Conservation (phyloP, 768 basidiomycete genomes). For the Mrakia hoshinonis region DNA sequence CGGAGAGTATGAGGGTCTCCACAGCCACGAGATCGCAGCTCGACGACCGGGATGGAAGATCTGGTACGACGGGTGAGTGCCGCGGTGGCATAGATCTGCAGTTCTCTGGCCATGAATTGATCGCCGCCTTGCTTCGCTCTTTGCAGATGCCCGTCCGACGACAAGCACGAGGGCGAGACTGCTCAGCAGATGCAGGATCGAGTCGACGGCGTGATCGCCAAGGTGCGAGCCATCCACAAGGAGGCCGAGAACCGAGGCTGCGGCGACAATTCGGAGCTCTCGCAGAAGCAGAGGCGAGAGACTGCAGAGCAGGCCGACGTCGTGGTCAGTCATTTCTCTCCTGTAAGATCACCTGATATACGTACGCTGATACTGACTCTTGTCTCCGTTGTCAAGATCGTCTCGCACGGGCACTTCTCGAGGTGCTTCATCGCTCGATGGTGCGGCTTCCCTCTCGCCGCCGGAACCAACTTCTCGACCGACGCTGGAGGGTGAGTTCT, state of each 20-base stretch:
- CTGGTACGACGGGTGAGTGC: conserved; percentile 24
- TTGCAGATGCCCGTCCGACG: conserved; percentile 22
- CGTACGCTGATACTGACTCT: conserved; percentile 6
- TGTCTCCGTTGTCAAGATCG: no score
- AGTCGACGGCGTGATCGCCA: conserved; percentile 27
- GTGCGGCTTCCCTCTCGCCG: conserved; percentile 28
- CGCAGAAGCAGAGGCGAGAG: conserved; percentile 23
- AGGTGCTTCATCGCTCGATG: conserved; percentile 20
- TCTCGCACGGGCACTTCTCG: no score
- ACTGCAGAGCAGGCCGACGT: conserved; percentile 26
- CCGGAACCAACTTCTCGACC: conserved; percentile 30
- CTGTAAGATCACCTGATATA: no score
- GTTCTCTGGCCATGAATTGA: no score
- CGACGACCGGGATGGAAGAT: conserved; percentile 27
- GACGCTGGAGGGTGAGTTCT: conserved; percentile 22
- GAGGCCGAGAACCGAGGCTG: conserved; percentile 24
- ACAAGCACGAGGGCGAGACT: conserved; percentile 26
- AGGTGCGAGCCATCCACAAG: conserved; percentile 25
- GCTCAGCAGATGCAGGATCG: conserved; percentile 27
- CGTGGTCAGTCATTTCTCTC: conserved; percentile 22
- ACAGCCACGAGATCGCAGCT: conserved; percentile 21
- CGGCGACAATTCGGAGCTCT: not conserved
- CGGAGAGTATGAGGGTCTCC: conserved; percentile 27
- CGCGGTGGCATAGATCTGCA: no score
- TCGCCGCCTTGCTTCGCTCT: no score